These are phyloP conservation scores for Pythium brachiatum DNA, from an alignment of 352 stramenopile genomes.

Conservation along the genomic window DNA sequence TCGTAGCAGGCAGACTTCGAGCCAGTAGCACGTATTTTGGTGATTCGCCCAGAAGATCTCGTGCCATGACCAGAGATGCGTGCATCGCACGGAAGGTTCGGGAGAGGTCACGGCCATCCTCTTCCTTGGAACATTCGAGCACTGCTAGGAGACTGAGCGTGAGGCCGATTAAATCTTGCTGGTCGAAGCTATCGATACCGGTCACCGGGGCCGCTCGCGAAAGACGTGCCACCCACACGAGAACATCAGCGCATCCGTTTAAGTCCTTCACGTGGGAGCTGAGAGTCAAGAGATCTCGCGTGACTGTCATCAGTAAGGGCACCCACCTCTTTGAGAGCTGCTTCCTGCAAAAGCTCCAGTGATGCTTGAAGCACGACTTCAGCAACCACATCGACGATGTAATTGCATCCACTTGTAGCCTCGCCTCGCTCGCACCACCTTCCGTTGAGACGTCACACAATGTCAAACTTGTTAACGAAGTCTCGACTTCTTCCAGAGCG, in stretches of 20 bases:
- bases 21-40: not conserved
- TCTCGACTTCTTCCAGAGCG: not conserved
- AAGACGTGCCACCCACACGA: not conserved
- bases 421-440: not conserved
- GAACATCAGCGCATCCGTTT: not conserved
- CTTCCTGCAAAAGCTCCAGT: constrained; percentile 4
- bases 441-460: too few species aligned
- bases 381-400: not conserved
- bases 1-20: not conserved
- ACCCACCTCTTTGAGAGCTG: not conserved
- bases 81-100: not conserved
- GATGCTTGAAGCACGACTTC: constrained; percentile 11
- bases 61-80: not conserved
- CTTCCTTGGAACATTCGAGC: not conserved
- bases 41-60: not conserved
- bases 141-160: not conserved
- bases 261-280: not conserved
- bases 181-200: too few species aligned
- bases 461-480: not conserved
- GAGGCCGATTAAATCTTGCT: not conserved
- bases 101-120: not conserved
- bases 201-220: not conserved
- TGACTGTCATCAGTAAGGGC: not conserved
- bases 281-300: not conserved
- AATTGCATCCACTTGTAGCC: not conserved